Percentiles rank a stretch among this genome's conserved stretches.
Conservation (phyloP, 352 stramenopile species). For the Poterioochromonas sp. region DNA sequence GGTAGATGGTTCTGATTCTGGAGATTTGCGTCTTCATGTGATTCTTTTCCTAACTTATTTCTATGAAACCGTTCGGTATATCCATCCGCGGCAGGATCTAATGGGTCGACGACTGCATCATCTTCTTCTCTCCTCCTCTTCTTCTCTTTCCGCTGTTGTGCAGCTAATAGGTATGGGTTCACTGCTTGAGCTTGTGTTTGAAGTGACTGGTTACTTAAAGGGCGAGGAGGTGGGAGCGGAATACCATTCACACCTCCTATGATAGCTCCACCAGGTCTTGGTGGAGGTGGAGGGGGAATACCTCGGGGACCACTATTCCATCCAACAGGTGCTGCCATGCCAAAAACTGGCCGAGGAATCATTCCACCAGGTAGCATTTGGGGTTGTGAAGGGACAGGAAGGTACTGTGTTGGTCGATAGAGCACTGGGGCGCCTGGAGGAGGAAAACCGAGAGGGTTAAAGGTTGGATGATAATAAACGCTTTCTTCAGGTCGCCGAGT, state of each 20-base stretch:
- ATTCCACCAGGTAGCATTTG: too few relatives aligned
- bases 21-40: neutral
- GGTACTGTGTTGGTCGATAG: neutral
- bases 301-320: neutral
- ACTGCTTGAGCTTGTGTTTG: neutral
- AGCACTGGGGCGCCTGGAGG: neutral
- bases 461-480: constrained; percentile 3
- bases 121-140: neutral
- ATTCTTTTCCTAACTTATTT: too few relatives aligned
- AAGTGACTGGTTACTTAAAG: neutral
- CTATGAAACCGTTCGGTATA: constrained; percentile 25
- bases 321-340: too few relatives aligned
- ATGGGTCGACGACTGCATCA: neutral
- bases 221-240: constrained; percentile 6
- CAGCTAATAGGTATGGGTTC: neutral
- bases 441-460: neutral
- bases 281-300: neutral
- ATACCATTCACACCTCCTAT: neutral
- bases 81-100: neutral
- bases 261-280: neutral
- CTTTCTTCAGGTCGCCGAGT: neutral
- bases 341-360: too few relatives aligned
- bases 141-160: neutral
- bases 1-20: neutral
- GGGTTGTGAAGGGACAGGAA: neutral